Evolutionary conservation across 371 early-diverging fungal genomes (phyloP), one percentile per base, ranked within the genome.

Genomic region (Circinella umbellata): DNA sequence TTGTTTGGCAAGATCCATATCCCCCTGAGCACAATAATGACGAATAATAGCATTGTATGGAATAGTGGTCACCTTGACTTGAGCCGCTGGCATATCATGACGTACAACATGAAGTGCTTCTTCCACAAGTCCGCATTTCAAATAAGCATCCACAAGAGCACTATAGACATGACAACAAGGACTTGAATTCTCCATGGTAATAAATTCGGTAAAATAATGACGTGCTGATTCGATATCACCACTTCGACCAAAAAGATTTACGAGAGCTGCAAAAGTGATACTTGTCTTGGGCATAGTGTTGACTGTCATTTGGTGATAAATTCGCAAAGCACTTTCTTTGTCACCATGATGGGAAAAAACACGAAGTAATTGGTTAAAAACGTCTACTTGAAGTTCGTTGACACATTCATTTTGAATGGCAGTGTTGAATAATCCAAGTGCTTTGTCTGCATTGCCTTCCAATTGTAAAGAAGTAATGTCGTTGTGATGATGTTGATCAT

Each of bases 1-100:
- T 4, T 67, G 64, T 13, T 80, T 65, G 15, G 86, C 86, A 54
- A 74, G 67, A 14, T 71, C 69, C 64, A 77, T 61, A 2, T 71
- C 67, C 8, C 72, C 74, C 1, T 67, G 69, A 5, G 74, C 63
- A 34, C 83, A 83, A 57, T 80, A 75, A 42, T 83, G 70, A 36
- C 81, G 80, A 39, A 86, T 81, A 60, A 86, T 74, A 4, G 79
- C 78, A 66, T 80, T 77, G 70, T 82, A 84, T 10, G 78, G 78
- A 53, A 76, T 79, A n/a, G 70, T 74, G 39, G 80, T 71, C 4
- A 78, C 42, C 49, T 76, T 73, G 68, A 82, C 64, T 17, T 71
- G 73, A 17, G 71, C 68, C 5, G 68, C 57, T 0, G 74, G 63
- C 78, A 82, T 78, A 20, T 75, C 76, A n/a, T 74, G 57, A 17